phyloP scores from a whole-genome alignment of 176 grass and related monocot genomes.

The Thinopyrum elongatum region DNA sequence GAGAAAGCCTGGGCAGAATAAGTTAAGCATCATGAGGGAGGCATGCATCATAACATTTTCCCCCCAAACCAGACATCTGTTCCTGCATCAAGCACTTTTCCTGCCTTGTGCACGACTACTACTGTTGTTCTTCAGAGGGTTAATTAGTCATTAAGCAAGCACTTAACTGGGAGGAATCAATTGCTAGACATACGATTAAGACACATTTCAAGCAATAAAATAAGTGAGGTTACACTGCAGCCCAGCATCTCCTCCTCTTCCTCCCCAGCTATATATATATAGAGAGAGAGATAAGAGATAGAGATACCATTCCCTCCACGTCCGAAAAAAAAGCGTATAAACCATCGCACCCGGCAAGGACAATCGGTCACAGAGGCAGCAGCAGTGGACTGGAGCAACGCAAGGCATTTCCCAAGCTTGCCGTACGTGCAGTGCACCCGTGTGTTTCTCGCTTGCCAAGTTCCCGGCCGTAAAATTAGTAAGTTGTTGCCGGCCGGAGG shows the following conservation, averaged over 20 bases:
- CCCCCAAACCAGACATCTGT: no score
- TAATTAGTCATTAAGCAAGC: conserved; percentile 7
- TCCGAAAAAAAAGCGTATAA: not conserved
- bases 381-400: not conserved
- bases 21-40: no score
- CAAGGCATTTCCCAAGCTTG: conserved; percentile 3
- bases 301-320: conserved; percentile 21
- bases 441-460: not conserved
- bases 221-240: not conserved
- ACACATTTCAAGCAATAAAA: not conserved
- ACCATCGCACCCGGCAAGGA: conserved; percentile 8
- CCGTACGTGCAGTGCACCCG: not conserved
- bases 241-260: not conserved
- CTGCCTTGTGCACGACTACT: no score
- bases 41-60: no score
- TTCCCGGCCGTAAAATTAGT: no score
- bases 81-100: no score
- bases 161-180: not conserved
- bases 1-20: no score
- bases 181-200: not conserved
- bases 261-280: no score
- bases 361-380: not conserved
- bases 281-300: no score
- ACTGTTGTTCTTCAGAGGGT: not conserved
- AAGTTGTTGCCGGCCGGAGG: no score